Evolutionary conservation across 805 yeast species (phyloP).

Genomic region (Isabelozyma rhagii): DNA sequence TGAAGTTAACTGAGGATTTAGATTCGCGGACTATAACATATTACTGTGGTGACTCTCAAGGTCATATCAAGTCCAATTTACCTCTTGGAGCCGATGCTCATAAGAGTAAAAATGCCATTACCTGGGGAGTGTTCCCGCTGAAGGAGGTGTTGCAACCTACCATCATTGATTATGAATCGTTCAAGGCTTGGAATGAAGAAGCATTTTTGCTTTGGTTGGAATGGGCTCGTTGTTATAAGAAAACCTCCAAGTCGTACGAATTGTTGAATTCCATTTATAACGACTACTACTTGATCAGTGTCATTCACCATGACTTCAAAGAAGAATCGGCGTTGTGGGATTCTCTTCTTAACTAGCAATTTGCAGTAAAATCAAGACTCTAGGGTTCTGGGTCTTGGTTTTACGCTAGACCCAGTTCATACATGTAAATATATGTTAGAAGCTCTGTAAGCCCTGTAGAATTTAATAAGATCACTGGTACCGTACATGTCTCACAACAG

Average conservation of each 20-base stretch:
- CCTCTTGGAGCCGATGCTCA: conserved; percentile 29
- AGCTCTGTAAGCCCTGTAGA: no score
- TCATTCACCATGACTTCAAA: conserved; percentile 81
- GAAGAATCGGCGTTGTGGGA: conserved; percentile 79
- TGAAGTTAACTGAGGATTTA: conserved; percentile 40
- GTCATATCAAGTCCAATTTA: conserved; percentile 60
- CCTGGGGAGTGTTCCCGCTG: conserved; percentile 97
- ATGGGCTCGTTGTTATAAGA: conserved; percentile 82
- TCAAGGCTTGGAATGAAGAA: conserved; percentile 95
- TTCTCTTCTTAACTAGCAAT: conserved; percentile 32
- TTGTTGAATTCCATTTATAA: conserved; percentile 61
- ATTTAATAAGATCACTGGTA: no score
- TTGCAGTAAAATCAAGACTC: conserved; percentile 1
- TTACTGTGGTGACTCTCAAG: conserved; percentile 66
- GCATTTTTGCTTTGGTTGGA: conserved; percentile 88
- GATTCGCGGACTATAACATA: conserved; percentile 58
- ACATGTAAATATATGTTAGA: no score
- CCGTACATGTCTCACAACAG: no score
- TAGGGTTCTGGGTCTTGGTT: not conserved
- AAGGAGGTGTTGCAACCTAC: conserved; percentile 90
- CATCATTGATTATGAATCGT: conserved; percentile 86
- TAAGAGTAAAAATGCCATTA: conserved; percentile 71
- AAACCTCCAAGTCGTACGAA: conserved; percentile 51
- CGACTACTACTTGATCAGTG: conserved; percentile 72
- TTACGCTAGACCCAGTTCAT: not conserved